These are phyloP conservation scores for Kuraishia hungarica DNA, from an alignment of 805 yeast genomes.

Conservation along the genomic window DNA sequence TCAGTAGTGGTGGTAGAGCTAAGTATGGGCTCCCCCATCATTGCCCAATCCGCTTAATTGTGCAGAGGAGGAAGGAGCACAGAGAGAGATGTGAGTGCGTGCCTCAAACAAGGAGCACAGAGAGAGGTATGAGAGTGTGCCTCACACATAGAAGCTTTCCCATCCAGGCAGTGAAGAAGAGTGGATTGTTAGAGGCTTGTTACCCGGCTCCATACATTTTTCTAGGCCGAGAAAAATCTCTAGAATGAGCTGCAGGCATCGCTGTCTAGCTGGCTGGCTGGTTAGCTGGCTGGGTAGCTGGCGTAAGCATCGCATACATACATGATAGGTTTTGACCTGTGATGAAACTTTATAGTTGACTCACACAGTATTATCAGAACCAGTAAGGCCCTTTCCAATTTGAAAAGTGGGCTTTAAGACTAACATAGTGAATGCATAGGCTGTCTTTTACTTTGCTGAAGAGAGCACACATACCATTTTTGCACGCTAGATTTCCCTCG, in stretches of 20 bases:
- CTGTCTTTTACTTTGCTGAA: neutral
- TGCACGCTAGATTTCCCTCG: neutral
- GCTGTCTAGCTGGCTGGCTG: too few species aligned
- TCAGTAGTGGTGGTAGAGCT: neutral
- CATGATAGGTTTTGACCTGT: neutral
- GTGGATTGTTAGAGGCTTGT: neutral
- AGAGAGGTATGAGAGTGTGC: too few species aligned
- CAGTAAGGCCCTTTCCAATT: neutral
- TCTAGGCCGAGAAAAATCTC: neutral
- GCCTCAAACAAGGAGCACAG: too few species aligned
- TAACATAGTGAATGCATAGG: neutral
- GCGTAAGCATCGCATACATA: neutral
- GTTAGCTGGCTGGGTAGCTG: too few species aligned
- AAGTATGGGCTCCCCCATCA: neutral
- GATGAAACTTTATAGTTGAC: neutral
- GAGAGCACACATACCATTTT: neutral
- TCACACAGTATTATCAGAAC: neutral
- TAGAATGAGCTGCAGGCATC: neutral
- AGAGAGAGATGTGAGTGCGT: too few species aligned
- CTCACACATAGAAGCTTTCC: too few species aligned
- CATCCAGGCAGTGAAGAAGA: too few species aligned
- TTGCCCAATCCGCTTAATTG: too few species aligned
- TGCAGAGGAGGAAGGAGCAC: too few species aligned
- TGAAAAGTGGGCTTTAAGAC: neutral
- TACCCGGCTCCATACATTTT: neutral